These are phyloP conservation scores for Chaetomiaceae sp. DNA, from an alignment of 2,329 filamentous ascomycete species.

Conservation along the genomic window DNA sequence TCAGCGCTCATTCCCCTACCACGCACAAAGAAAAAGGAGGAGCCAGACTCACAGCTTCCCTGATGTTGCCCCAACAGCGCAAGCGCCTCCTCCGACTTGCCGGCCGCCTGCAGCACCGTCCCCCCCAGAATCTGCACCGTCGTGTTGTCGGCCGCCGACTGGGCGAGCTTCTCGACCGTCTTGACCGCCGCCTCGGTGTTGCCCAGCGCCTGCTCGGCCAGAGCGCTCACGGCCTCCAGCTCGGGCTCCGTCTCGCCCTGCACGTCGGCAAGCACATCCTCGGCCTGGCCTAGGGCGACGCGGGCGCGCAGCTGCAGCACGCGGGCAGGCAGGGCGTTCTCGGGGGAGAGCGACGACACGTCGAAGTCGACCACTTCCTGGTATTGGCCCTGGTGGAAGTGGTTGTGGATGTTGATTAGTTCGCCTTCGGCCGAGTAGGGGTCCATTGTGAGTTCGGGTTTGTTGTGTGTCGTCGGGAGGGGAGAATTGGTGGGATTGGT, in stretches of 20 bases:
- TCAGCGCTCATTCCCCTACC: conserved; percentile 10
- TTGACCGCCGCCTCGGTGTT: conserved; percentile 58
- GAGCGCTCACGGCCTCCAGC: conserved; percentile 68
- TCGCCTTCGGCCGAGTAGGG: conserved; percentile 68
- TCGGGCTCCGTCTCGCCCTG: conserved; percentile 64
- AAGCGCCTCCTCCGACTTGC: conserved; percentile 80
- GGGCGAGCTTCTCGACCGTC: conserved; percentile 62
- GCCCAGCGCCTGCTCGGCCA: conserved; percentile 64
- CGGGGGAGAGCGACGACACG: conserved; percentile 69
- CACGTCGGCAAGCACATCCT: conserved; percentile 66
- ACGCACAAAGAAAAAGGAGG: neutral
- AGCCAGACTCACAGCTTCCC: conserved; percentile 64
- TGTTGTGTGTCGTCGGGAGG: neutral
- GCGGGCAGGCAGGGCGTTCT: conserved; percentile 72
- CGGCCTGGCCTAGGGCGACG: conserved; percentile 74
- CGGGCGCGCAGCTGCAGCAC: conserved; percentile 77
- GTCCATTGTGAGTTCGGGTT: conserved; percentile 47
- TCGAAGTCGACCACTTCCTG: conserved; percentile 82
- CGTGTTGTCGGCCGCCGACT: conserved; percentile 65
- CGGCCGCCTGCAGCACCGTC: conserved; percentile 75
- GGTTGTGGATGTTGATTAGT: conserved; percentile 66
- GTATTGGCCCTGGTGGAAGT: conserved; percentile 79
- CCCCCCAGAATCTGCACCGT: conserved; percentile 77
- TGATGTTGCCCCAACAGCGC: conserved; percentile 76
- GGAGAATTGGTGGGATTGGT: neutral